These are phyloP conservation scores for Psilocybe azurescens DNA, from an alignment of 768 basidiomycete genomes.

Conservation along the genomic window DNA sequence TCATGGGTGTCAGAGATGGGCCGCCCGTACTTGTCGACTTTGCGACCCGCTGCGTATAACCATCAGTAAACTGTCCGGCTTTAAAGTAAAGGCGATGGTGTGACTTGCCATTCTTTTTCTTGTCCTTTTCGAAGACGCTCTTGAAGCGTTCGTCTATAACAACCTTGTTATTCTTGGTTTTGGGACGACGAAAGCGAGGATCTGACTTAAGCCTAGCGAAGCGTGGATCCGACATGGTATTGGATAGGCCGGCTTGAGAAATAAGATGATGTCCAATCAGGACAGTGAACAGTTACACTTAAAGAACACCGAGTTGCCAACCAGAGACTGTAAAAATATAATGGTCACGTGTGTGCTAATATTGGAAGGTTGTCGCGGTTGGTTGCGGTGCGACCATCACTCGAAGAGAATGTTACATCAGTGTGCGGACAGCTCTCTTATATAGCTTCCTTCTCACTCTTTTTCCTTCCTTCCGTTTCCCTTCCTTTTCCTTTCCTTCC, in stretches of 20 bases:
- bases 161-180: constrained; percentile 81
- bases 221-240: constrained; percentile 77
- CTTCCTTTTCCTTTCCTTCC: constrained; percentile 20
- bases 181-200: constrained; percentile 89
- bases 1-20: constrained; percentile 70
- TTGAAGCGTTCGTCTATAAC: constrained; percentile 94
- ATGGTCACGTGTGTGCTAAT: constrained; percentile 19
- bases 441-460: constrained; percentile 22
- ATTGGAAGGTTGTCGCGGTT: constrained; percentile 12
- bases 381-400: constrained; percentile 25
- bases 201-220: constrained; percentile 89
- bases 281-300: background rate
- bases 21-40: constrained; percentile 92
- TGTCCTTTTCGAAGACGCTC: constrained; percentile 62
- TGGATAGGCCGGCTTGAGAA: constrained; percentile 5
- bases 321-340: constrained; percentile 12
- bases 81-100: background rate
- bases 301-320: constrained; percentile 1
- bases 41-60: constrained; percentile 43
- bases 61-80: constrained; percentile 4
- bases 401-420: constrained; percentile 12
- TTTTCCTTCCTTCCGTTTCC: constrained; percentile 15
- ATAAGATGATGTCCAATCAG: background rate
- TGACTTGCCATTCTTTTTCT: constrained; percentile 39
- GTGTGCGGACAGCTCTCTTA: constrained; percentile 20